These are phyloP conservation scores for Lenwebbia sp. DNA, from an alignment of 345 rosid genomes.

Conservation along the genomic window DNA sequence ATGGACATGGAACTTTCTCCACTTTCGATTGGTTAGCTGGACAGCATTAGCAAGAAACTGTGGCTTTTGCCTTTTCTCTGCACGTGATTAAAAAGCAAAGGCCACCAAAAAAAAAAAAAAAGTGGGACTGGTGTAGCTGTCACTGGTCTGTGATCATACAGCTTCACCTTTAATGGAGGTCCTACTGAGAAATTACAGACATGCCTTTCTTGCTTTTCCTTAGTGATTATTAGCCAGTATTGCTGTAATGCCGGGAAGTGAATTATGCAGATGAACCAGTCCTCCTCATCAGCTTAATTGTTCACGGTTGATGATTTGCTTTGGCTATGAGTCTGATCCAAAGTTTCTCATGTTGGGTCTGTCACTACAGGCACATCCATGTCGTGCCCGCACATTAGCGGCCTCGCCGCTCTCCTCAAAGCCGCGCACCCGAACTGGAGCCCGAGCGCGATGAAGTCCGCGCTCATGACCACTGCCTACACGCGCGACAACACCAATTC, in stretches of 20 bases:
- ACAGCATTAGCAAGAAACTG: neutral
- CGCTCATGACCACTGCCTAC: constrained; percentile 78
- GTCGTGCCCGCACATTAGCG: constrained; percentile 97
- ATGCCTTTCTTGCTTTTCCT: neutral
- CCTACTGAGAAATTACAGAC: neutral
- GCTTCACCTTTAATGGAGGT: neutral
- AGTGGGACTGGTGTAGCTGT: neutral
- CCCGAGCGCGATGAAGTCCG: constrained; percentile 82
- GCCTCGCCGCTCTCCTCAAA: constrained; percentile 72
- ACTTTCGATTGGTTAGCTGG: neutral
- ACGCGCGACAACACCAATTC: constrained; percentile 54
- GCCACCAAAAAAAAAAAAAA: fast-evolving
- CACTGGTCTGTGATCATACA: neutral
- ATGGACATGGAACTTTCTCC: neutral
- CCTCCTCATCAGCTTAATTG: too few relatives aligned
- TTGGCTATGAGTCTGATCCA: neutral
- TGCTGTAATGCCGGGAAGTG: neutral
- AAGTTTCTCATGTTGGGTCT: neutral
- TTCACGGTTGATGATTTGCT: neutral
- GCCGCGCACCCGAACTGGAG: constrained; percentile 89
- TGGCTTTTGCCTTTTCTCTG: neutral
- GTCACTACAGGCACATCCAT: constrained; percentile 63
- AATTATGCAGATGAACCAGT: neutral
- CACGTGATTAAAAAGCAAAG: neutral
- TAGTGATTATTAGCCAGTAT: neutral